These are phyloP conservation scores for Leishmania martiniquensis DNA, from an alignment of 208 protist species.

Conservation along the genomic window DNA sequence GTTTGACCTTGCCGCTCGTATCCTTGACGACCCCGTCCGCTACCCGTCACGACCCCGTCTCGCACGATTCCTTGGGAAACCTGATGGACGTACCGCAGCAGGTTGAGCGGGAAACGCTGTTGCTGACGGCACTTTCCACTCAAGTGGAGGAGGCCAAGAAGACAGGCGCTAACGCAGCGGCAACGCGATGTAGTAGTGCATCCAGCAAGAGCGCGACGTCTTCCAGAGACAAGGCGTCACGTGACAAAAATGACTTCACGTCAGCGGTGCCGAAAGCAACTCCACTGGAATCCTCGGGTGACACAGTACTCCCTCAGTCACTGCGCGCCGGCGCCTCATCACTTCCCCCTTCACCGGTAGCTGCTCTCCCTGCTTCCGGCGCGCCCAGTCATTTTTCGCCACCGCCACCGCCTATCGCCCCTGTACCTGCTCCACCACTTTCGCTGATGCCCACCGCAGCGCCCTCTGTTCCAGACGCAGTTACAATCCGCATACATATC, in stretches of 20 bases:
- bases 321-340: background rate
- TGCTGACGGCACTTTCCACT: background rate
- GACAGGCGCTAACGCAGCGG: background rate
- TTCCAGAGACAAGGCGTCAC: background rate
- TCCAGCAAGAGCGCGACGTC: background rate
- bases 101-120: background rate
- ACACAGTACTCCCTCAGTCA: background rate
- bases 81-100: background rate
- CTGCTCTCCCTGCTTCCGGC: background rate
- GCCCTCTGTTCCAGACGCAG: background rate
- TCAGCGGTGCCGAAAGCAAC: background rate
- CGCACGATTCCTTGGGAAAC: background rate
- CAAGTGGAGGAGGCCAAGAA: background rate
- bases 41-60: background rate
- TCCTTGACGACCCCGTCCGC: background rate
- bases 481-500: constrained; percentile 25
- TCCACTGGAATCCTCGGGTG: background rate
- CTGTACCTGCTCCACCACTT: background rate
- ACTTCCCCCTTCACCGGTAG: background rate
- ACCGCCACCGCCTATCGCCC: constrained; percentile 3
- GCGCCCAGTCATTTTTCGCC: background rate
- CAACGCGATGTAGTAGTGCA: background rate
- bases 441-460: background rate
- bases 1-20: background rate
- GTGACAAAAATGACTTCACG: background rate